A percentile compares a stretch with the other conserved stretches of the same genome.
Conservation (phyloP, 306 rosid species). For the Glycine soja region DNA sequence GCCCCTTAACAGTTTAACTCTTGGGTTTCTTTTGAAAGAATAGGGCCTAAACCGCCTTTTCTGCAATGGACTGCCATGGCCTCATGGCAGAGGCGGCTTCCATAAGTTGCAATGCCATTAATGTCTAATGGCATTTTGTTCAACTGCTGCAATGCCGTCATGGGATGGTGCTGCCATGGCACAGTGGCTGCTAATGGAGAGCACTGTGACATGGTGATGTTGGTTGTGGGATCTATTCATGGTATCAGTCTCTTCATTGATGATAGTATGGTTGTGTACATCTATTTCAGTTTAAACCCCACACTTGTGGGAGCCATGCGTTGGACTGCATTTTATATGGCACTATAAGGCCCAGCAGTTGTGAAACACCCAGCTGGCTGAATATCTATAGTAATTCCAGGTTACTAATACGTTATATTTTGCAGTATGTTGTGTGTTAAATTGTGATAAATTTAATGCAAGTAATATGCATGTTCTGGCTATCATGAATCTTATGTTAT, state of each 20-base stretch:
- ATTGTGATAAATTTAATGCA: conserved; percentile 17
- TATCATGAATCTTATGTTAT: conserved; percentile 28
- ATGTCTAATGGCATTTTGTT: not conserved
- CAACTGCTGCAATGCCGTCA: not conserved
- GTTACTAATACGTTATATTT: conserved; percentile 1
- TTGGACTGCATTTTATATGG: not conserved
- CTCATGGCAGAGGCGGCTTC: not conserved
- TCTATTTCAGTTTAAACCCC: not conserved
- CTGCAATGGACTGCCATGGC: no score
- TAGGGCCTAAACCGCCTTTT: no score
- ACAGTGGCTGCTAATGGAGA: not conserved
- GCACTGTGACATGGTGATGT: not conserved
- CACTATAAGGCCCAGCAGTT: not conserved
- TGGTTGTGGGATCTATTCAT: not conserved
- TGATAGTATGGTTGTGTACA: not conserved
- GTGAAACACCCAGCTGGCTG: conserved; percentile 26
- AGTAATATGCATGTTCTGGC: conserved; percentile 34
- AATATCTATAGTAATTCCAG: conserved; percentile 20
- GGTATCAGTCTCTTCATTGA: not conserved
- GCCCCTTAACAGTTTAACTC: no score
- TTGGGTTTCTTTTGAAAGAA: no score
- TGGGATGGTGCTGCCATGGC: conserved; percentile 12
- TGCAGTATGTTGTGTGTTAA: conserved; percentile 31
- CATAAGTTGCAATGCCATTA: not conserved
- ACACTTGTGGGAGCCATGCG: not conserved